Base-by-base conservation (phyloP, 768 basidiomycete genomes). In the Phaffia tasmanica region DNA sequence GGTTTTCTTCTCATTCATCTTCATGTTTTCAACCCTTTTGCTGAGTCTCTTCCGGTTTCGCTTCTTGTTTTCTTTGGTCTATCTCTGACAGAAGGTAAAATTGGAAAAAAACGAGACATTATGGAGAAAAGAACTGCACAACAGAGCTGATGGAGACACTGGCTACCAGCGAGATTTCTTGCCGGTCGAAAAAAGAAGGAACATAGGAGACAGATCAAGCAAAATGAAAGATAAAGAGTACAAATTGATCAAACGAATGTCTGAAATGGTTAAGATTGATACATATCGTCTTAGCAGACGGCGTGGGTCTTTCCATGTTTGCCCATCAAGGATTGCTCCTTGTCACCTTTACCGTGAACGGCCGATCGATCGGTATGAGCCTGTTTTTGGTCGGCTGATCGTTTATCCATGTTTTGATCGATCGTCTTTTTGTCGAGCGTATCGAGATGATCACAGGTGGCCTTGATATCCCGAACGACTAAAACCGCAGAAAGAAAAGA, bases 401-500 rank as follows among this genome's bases (percentile, higher is more conserved):
- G 51, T 67, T 70, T 63, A 7, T 63, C 48, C 49, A 27, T 61
- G 35, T 30, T 63, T 54, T 58, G 21, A 48, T 70, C 67, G 56
- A 71, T 60, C 0, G 57, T 66, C 16, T 67, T 54, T 50, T 70
- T 66, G 62, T 61, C 53, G 25, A 70, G 69, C 19, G 32, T 47
- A 57, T 71, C 71, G 42, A 71, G 69, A 62, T 68, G 56, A 23
- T 64, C 63, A 64, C 65, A 67, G 4, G 70, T 62, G 46, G 65
- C 63, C n/a, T 65, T 65, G 57, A 71, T 57, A 32, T 71, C 69
- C n/a, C 67, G 69, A n/a, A 71, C 47, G 19, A 71, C 69, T 57
- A 56, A 35, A 27, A 54, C 25, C 9, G 11, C 27, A 60, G 30
- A 6, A 48, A 27, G 27, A 11, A 19, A n/a, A 25, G n/a, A 63